Evolutionary conservation across 1,284 basidiomycete genomes (phyloP), one percentile per base, ranked within the genome.

Genomic region (Stereum hirsutum): DNA sequence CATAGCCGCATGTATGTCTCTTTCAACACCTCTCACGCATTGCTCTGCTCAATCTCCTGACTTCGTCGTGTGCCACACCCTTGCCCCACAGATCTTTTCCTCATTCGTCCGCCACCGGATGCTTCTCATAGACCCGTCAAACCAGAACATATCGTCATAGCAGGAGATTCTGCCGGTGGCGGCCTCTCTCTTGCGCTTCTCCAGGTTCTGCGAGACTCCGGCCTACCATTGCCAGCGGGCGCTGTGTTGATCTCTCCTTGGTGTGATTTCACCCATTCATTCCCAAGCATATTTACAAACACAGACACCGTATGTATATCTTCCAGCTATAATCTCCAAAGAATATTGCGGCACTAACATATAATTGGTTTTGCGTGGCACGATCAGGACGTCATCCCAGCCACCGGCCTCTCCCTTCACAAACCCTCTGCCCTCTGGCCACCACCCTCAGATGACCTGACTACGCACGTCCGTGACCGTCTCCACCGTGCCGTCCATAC

Each of bases 161-260:
- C 84, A 0, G 96, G 96, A 1, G 93, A 96, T 62, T 95, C 91
- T 21, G 95, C 96, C 0, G 96, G 96, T 4, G 96, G 94, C 4
- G 93, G 92, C 0, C 66, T 98, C 11, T 75, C 78, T 0, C 66
- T 97, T 41, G 86, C 92, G 0, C 66, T 97, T 15, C 70, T 99
- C 2, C 91, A 95, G 59, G 75, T 96, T n/a, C 75, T 99, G 28
- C 84, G 96, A 3, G 96, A 99, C 60, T 66, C 77, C 1, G 81
- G 77, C 0, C 66, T 96, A 20, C 91, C 91, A 1, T 54, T 78
- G 38, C 95, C 94, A 0, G 89, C 92, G 2, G 93, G 90, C 6
- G 89, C 78, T 1, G 70, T 92, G 4, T 64, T 93, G 24, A 83
- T 95, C 49, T 91, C 88, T 24, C 91, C 92, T 0, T 95, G 89